phyloP scores from a whole-genome alignment of 768 basidiomycete genomes.

The Piloderma croceum region DNA sequence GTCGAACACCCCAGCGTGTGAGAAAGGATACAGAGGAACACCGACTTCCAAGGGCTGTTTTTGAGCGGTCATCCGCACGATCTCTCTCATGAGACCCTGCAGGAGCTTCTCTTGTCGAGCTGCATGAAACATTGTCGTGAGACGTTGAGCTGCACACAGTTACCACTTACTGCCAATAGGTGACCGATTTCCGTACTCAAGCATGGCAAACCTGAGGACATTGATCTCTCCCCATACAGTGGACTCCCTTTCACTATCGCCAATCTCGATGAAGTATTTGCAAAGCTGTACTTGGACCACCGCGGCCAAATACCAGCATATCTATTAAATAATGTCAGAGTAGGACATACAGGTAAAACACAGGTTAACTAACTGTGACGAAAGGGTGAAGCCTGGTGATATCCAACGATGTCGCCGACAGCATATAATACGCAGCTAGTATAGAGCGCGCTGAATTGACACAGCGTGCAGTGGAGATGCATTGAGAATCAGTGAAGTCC shows the following conservation, averaged over 20 bases:
- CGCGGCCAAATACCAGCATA: slow-evolving; percentile 88
- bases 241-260: slow-evolving; percentile 68
- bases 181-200: slow-evolving; percentile 72
- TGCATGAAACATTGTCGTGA: slow-evolving; percentile 22
- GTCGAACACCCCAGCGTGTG: slow-evolving; percentile 36
- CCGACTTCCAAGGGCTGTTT: slow-evolving; percentile 76
- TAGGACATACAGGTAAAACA: slow-evolving; percentile 1
- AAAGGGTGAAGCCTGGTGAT: slow-evolving; percentile 77
- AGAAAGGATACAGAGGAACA: slow-evolving; percentile 77
- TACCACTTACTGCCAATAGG: slow-evolving; percentile 81
- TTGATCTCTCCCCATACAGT: slow-evolving; percentile 88
- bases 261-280: slow-evolving; percentile 78
- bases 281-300: slow-evolving; percentile 83
- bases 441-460: slow-evolving; percentile 71
- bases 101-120: slow-evolving; percentile 79
- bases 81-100: slow-evolving; percentile 81
- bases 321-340: slow-evolving; percentile 37
- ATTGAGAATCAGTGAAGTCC: slow-evolving; percentile 62
- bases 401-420: slow-evolving; percentile 80
- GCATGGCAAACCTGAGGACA: slow-evolving; percentile 72
- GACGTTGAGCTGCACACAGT: too few relatives aligned
- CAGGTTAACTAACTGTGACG: slow-evolving; percentile 52
- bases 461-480: slow-evolving; percentile 67
- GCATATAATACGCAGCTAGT: slow-evolving; percentile 65
- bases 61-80: slow-evolving; percentile 76